These are phyloP conservation scores for Aspergillus chevalieri DNA, from an alignment of 2,329 filamentous ascomycete species.

Conservation along the genomic window DNA sequence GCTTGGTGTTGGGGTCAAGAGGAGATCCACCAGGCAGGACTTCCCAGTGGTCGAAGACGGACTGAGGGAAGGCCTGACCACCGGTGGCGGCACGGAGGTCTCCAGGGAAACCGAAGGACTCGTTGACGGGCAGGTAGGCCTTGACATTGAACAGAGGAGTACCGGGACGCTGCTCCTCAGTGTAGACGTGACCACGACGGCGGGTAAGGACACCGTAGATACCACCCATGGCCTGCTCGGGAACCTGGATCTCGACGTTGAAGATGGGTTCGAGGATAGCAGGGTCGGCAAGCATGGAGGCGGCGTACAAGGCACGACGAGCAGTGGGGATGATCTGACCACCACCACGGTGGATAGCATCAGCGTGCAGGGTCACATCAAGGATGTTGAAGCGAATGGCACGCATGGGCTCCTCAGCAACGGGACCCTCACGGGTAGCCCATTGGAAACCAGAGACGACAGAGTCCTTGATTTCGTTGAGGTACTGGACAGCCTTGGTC, in stretches of 20 bases:
- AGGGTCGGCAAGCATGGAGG: constrained; percentile 83
- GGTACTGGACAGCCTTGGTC: constrained; percentile 99
- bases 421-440: constrained; percentile 94
- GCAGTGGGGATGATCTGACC: constrained; percentile 97
- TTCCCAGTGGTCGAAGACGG: constrained; percentile 99
- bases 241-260: constrained; percentile 98
- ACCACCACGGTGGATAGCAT: constrained; percentile 99
- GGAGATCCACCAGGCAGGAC: constrained; percentile 88
- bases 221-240: constrained; percentile 98
- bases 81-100: constrained; percentile 90
- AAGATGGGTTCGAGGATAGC: constrained; percentile 94
- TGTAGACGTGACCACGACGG: constrained; percentile 97
- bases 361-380: constrained; percentile 98
- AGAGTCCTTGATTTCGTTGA: constrained; percentile 99
- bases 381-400: constrained; percentile 97
- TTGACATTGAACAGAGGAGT: constrained; percentile 99
- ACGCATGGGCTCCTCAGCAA: constrained; percentile 98
- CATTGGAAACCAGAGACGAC: constrained; percentile 99
- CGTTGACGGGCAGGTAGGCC: constrained; percentile 91
- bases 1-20: constrained; percentile 74
- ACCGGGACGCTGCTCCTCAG: constrained; percentile 94
- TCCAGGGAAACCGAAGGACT: constrained; percentile 98
- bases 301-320: constrained; percentile 94
- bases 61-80: constrained; percentile 98
- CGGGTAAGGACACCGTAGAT: constrained; percentile 99